A percentile compares a stretch with the other conserved stretches of the same genome.
These are phyloP conservation scores for Gillenia trifoliata DNA, from an alignment of 306 rosid species.

Conservation along the genomic window DNA sequence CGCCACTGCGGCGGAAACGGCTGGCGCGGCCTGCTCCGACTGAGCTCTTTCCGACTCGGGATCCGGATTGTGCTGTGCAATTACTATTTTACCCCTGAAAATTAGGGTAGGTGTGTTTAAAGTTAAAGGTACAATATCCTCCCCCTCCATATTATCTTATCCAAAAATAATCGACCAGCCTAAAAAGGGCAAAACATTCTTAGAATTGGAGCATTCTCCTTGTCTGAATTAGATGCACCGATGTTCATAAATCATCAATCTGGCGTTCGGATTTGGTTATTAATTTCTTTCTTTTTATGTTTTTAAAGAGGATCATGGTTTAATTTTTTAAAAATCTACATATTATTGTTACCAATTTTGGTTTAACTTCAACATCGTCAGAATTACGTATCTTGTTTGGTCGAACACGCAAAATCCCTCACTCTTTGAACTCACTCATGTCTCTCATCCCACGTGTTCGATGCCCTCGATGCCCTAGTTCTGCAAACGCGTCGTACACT, in stretches of 20 bases:
- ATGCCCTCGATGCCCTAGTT: too few species aligned
- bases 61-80: neutral
- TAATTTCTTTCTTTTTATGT: neutral
- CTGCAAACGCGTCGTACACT: too few species aligned
- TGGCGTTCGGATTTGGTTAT: neutral
- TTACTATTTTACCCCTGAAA: neutral
- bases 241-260: neutral
- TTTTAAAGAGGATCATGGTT: neutral
- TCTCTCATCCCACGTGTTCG: too few species aligned
- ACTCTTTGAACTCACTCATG: too few species aligned
- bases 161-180: too few species aligned
- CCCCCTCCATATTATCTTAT: neutral
- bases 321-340: neutral
- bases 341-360: neutral
- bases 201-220: neutral
- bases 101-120: accelerated
- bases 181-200: neutral
- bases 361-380: neutral
- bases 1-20: neutral
- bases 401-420: too few species aligned
- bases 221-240: neutral
- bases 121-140: neutral
- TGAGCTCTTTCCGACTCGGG: neutral
- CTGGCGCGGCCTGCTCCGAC: neutral
- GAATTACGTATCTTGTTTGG: neutral